These are phyloP conservation scores for Wickerhamiella siamensis DNA, from an alignment of 805 yeast genomes.

Conservation along the genomic window DNA sequence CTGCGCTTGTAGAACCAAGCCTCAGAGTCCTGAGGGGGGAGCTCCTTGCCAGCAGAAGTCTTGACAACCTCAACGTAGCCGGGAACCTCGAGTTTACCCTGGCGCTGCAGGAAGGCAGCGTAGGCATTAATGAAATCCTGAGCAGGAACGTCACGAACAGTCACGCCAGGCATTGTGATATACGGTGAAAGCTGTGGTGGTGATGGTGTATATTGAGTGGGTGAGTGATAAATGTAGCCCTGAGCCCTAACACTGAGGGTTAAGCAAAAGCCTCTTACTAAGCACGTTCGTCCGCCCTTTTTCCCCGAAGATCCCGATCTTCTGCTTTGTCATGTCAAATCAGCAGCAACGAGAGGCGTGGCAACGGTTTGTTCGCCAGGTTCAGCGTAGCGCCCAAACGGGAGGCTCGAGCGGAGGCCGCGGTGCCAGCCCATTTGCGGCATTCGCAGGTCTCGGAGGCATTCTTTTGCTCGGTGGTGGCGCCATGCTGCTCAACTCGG, in stretches of 20 bases:
- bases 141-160: constrained; percentile 97
- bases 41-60: constrained; percentile 97
- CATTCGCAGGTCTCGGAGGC: constrained; percentile 53
- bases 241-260: constrained; percentile 1
- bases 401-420: constrained; percentile 24
- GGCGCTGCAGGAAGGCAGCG: constrained; percentile 99
- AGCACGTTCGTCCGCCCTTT: too few relatives aligned
- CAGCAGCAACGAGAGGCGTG: constrained; percentile 3
- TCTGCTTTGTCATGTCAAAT: constrained; percentile 1
- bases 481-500: constrained; percentile 35
- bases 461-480: constrained; percentile 44
- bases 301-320: background rate
- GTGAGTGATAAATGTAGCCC: background rate
- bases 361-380: constrained; percentile 7
- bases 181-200: background rate
- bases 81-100: constrained; percentile 99
- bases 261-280: too few relatives aligned
- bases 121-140: constrained; percentile 99
- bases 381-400: constrained; percentile 7
- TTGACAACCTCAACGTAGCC: constrained; percentile 99
- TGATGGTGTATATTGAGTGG: constrained; percentile 1
- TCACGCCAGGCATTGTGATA: constrained; percentile 22
- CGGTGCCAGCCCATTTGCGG: constrained; percentile 33
- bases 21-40: constrained; percentile 99
- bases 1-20: constrained; percentile 99